Evolutionary conservation across 106 monocot species (phyloP), one percentile per base, ranked within the genome.

Genomic region (Acorus calamus): DNA sequence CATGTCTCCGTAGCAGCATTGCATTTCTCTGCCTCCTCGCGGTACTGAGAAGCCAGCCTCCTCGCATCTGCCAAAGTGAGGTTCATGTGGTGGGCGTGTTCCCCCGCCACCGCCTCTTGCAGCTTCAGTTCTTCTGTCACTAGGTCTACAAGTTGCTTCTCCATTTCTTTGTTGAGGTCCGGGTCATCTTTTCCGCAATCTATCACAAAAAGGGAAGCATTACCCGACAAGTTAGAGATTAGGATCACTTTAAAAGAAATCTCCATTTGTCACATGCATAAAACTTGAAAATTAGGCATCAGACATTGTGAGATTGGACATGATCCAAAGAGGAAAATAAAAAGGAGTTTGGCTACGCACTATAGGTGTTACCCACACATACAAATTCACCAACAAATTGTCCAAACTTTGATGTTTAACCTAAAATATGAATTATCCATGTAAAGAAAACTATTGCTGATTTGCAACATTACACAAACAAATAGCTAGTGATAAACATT

Each of bases 181-280:
- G 93, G 85, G 50, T 88, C 85, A 77, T 83, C 10, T 66, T 89
- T 83, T 8, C 93, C 93, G 46, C 93, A 93, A 53, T 88, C 93
- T 93, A 82, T 45, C 3, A 55, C 5, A 3, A 60, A 47, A 53
- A 2, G 14, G 13, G 46, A 66, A 50, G 47, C 4, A 56, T 11
- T 44, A 4, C 11, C 14, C 6, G 5, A 60, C 7, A 6, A 60
- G 7, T 43, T 11, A 60, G 11, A 43, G 0, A 6, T 4, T 6
- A 60, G 7, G 44, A 60, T 60, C 7, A 4, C 60, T 43, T 60
- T 13, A 2, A 5, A 5, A 28, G 1, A 28, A 28, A 45, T 11
- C 3, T 7, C 11, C 41, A 4, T 41, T 46, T 8, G 6, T 7
- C 6, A 48, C 11, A 8, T 47, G 7, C 14, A 47, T 4, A 8